Percentiles rank a stretch among this genome's conserved stretches.
These are phyloP conservation scores for Aspergillus sp. DNA, from an alignment of 2,329 filamentous ascomycete species.

Conservation along the genomic window DNA sequence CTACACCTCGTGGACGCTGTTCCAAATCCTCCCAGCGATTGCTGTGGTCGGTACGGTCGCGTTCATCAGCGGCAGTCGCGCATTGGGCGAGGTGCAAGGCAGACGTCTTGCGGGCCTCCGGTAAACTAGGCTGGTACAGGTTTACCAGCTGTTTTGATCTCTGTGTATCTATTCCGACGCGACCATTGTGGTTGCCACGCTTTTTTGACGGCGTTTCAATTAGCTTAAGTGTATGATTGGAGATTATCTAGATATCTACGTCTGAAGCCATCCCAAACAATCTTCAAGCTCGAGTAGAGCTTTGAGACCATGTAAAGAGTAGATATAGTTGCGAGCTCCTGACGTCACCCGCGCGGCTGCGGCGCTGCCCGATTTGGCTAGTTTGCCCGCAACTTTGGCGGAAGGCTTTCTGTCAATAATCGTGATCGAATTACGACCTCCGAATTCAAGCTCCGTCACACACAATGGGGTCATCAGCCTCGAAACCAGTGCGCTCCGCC, in stretches of 20 bases:
- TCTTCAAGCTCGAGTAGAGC: too few species aligned
- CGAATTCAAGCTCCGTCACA: background rate
- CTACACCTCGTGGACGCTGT: conserved; percentile 87
- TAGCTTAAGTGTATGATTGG: too few species aligned
- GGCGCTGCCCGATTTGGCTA: conserved; percentile 15
- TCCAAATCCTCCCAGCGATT: conserved; percentile 78
- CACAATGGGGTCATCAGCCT: conserved; percentile 58
- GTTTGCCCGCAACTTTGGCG: conserved; percentile 5
- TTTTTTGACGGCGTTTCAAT: background rate
- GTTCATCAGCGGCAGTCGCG: conserved; percentile 84
- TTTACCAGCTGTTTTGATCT: background rate
- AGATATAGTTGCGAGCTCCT: conserved; percentile 1
- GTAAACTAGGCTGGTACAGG: conserved; percentile 33
- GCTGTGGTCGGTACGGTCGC: conserved; percentile 66
- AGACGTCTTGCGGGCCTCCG: conserved; percentile 72
- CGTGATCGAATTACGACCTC: background rate
- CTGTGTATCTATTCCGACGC: background rate
- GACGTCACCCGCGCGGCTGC: conserved; percentile 19
- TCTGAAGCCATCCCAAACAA: too few species aligned
- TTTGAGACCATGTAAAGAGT: background rate
- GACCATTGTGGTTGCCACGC: background rate
- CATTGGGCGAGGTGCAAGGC: conserved; percentile 87
- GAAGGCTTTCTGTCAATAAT: conserved; percentile 2
- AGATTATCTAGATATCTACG: too few species aligned
- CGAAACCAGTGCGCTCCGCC: conserved; percentile 52